Base-by-base conservation (phyloP, 2,329 filamentous ascomycete genomes). In the Ampelomyces quisqualis region DNA sequence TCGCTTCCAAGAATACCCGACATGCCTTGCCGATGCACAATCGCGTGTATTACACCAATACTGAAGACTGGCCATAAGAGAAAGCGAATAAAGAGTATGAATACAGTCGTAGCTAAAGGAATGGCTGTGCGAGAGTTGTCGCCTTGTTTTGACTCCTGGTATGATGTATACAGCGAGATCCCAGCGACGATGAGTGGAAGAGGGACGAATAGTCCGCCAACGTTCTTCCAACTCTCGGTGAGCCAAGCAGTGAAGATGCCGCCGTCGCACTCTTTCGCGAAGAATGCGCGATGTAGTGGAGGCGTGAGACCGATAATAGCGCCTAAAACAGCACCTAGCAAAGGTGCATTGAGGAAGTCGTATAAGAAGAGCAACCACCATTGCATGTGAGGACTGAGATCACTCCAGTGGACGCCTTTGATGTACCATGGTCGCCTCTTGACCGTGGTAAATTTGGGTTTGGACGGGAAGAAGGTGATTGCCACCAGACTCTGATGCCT, bases 1-100 rank as follows among this genome's bases (percentile, higher is more conserved):
- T 86, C 82, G 3, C 70, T 53, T 2, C 72, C 70, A 2, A 86
- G 55, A 2, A 79, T 18, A 5, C 46, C 49, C 6, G 38, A 29
- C 1, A 51, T 53, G 0, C 79, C 81, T 34, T 68, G 70, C 20
- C 67, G 70, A 6, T 70, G 73, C 0, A 77, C 79, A 4, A 85
- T 57, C 0, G 62, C 46, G 49, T 79, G 84, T 7, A 85, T 73
- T 3, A 75, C 22, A 0, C 68, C 67, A 17, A 85, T 80, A 1
- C 51, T 57, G 13, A 57, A 27, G 1, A 54, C 31, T 1, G 58
- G 61, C 61, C 61, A 65, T 1, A 58, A 5, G 13, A 62, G n/a
- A 29, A 65, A 65, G 14, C 60, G 49, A 2, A 60, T 34, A 2
- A 57, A 20, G 2, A 65, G 45, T 3, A 64, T 54, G 31, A 62